Evolutionary conservation across 2,329 filamentous ascomycete species (phyloP), one percentile per base, ranked within the genome.

Genomic region (Claviceps sp.): DNA sequence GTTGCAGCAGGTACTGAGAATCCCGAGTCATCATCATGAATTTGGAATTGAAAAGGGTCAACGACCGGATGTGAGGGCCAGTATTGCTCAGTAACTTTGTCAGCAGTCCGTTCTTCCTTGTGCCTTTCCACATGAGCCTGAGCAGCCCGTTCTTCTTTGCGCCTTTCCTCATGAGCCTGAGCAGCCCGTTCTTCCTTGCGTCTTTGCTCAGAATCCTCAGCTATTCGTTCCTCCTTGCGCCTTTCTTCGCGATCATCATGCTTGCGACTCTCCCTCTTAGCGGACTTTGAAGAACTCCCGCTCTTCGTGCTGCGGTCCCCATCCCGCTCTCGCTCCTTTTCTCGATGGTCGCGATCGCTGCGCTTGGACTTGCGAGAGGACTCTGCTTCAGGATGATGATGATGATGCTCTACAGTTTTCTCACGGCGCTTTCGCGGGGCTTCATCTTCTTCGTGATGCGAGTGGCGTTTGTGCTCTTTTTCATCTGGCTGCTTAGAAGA

Each of bases 1-100:
- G 48, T 26, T 5, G 52, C 18, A 43, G 48, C 45, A 42, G 48
- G 30, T 9, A 47, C 48, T 3, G 50, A 45, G 16, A 52, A 30
- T 13, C 16, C 43, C n/a, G 52, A 30, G n/a, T 72, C 71, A 59
- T 76, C 71, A 54, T 76, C 69, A 43, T 70, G 57, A 55, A 81
- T 75, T 62, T 77, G 78, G 60, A 70, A 82, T 61, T 79, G 72
- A 62, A 82, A 82, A 18, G 78, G 77, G 63, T 83, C 75, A 60
- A 77, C 62, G 2, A 9, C 13, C 24, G 45, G 9, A 18, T n/a
- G 38, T 34, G 47, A 5, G 44, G 56, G 60, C 52, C 18, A 20
- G 40, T 42, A 13, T 40, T 34, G 42, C 18, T 51, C 48, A n/a
- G 16, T 5, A 50, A 50, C 50, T 55, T 60, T 50, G 58, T 52